Evolutionary conservation across 345 rosid genomes (phyloP).

Genomic region (Limnanthes douglasii): DNA sequence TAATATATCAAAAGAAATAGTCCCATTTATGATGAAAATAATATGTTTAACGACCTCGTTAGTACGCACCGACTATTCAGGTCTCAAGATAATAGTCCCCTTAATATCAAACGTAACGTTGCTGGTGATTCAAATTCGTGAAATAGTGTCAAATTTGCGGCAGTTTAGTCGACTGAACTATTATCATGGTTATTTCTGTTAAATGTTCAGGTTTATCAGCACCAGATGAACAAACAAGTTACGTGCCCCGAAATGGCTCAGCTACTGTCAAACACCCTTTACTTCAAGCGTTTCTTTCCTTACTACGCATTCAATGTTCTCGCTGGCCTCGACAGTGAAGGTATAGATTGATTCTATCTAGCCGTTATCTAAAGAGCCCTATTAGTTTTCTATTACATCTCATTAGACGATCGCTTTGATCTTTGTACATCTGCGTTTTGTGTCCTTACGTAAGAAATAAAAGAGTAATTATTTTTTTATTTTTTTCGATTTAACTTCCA

Average conservation of each 20-base stretch:
- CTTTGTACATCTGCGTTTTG: not conserved
- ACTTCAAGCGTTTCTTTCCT: constrained; percentile 94
- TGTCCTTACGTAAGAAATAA: not conserved
- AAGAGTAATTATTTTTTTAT: not conserved
- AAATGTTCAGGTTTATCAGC: constrained; percentile 86
- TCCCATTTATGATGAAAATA: too few species aligned
- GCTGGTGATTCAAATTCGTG: not conserved
- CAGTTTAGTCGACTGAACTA: not conserved
- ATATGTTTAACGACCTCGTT: too few species aligned
- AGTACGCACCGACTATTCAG: too few species aligned
- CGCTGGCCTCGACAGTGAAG: constrained; percentile 92
- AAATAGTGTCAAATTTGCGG: not conserved
- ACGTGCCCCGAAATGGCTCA: constrained; percentile 96
- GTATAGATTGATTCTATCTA: constrained; percentile 19
- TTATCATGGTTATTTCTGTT: too few species aligned
- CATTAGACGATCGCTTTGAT: too few species aligned
- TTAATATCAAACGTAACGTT: not conserved
- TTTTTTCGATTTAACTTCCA: constrained; percentile 9
- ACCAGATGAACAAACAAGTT: constrained; percentile 97
- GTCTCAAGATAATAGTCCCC: too few species aligned
- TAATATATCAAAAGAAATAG: too few species aligned
- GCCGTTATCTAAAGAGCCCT: too few species aligned
- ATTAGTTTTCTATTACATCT: too few species aligned
- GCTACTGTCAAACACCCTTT: constrained; percentile 92
- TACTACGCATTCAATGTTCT: constrained; percentile 90